Percentiles rank a stretch among this genome's conserved stretches.
These are phyloP conservation scores for Geotrichum macrosporum DNA, from an alignment of 1,139 yeast genomes.

Conservation along the genomic window DNA sequence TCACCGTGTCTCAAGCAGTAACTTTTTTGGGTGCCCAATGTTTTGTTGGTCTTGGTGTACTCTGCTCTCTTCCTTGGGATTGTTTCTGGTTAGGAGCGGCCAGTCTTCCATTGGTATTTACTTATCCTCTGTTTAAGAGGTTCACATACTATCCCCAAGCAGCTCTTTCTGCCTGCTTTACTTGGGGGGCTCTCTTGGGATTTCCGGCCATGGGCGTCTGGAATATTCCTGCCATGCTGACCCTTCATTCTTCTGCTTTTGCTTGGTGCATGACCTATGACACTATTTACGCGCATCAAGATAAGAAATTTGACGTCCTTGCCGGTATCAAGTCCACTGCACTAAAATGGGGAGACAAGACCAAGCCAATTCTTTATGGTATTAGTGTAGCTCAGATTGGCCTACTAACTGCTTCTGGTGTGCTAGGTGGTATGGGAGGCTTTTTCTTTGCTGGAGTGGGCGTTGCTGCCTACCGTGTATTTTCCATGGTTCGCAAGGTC, in stretches of 20 bases:
- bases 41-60: constrained; percentile 67
- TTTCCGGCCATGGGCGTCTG: constrained; percentile 94
- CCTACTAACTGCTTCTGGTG: constrained; percentile 64
- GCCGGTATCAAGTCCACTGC: constrained; percentile 97
- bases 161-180: constrained; percentile 73
- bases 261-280: constrained; percentile 96
- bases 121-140: constrained; percentile 90
- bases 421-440: constrained; percentile 81
- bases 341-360: constrained; percentile 78
- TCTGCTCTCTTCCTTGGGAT: constrained; percentile 68
- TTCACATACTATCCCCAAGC: constrained; percentile 94
- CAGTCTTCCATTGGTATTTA: constrained; percentile 71
- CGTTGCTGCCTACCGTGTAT: constrained; percentile 64
- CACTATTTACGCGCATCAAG: constrained; percentile 96
- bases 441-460: constrained; percentile 65
- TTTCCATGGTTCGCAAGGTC: constrained; percentile 62
- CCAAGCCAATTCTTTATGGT: constrained; percentile 63
- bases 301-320: constrained; percentile 73
- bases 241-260: constrained; percentile 71
- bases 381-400: constrained; percentile 65
- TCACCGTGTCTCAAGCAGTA: constrained; percentile 67
- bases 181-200: constrained; percentile 93
- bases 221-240: constrained; percentile 63
- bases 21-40: constrained; percentile 71
- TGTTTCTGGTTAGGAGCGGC: constrained; percentile 81